These are phyloP conservation scores for Polysphondylium violaceum DNA, from an alignment of 78 protist genomes.

Conservation along the genomic window DNA sequence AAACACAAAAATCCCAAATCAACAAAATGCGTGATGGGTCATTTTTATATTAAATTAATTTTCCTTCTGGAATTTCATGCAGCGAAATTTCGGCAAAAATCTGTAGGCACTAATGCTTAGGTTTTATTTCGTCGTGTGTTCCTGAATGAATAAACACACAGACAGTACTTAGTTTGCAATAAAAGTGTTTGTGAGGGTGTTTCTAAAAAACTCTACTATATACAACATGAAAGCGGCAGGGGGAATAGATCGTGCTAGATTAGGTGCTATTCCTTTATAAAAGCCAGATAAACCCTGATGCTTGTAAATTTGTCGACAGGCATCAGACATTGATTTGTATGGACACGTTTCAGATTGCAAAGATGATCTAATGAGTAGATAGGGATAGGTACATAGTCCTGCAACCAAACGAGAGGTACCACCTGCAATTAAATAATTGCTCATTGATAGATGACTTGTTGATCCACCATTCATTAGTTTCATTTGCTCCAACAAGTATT, in stretches of 20 bases:
- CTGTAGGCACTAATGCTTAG: too few relatives aligned
- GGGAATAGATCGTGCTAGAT: slow-evolving; percentile 40
- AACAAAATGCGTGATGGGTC: too few relatives aligned
- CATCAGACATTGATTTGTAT: slow-evolving; percentile 51
- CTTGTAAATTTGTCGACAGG: slow-evolving; percentile 29
- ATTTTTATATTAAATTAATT: too few relatives aligned
- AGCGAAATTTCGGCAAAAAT: too few relatives aligned
- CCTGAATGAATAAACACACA: too few relatives aligned
- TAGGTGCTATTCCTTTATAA: slow-evolving; percentile 63
- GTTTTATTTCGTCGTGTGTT: too few relatives aligned
- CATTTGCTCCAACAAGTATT: slow-evolving; percentile 36
- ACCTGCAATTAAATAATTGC: slow-evolving; percentile 44
- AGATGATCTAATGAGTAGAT: slow-evolving; percentile 51
- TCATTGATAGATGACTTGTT: neutral
- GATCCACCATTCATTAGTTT: neutral
- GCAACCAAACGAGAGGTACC: slow-evolving; percentile 62
- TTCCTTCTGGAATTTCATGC: too few relatives aligned
- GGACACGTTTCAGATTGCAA: slow-evolving; percentile 54
- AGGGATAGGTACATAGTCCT: slow-evolving; percentile 56
- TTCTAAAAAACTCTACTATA: slow-evolving; percentile 72
- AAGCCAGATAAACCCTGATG: slow-evolving; percentile 46
- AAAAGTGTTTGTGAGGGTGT: neutral
- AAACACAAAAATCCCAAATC: too few relatives aligned
- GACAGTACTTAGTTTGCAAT: too few relatives aligned
- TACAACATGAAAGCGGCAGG: slow-evolving; percentile 75